Conservation (phyloP, 139 green algal genomes). For the Chlorella sorokiniana region DNA sequence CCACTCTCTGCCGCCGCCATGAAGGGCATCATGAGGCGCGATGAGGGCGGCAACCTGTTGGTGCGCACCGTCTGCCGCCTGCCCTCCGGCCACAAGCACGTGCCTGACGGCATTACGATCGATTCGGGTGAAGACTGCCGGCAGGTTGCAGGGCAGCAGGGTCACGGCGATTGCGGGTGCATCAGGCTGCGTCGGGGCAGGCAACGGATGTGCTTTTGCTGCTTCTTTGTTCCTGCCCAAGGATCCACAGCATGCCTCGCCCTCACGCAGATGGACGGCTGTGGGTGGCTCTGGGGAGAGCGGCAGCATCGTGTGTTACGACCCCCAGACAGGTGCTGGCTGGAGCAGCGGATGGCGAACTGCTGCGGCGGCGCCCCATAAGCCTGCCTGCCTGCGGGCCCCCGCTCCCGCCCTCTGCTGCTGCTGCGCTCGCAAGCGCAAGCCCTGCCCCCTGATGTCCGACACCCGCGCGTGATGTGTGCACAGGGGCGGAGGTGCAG, state of each 20-base stretch:
- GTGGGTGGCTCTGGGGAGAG: slow-evolving; percentile 70
- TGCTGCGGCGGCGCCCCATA: no score
- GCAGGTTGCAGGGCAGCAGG: no score
- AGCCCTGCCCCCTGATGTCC: no score
- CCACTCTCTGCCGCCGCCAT: background rate
- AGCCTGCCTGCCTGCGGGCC: background rate
- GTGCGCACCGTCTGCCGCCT: background rate
- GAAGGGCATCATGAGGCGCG: slow-evolving; percentile 16
- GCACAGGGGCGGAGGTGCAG: slow-evolving; percentile 54
- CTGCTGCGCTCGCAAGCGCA: background rate
- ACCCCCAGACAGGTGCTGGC: slow-evolving; percentile 31
- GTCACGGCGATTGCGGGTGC: no score
- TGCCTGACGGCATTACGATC: slow-evolving; percentile 72
- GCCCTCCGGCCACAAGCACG: slow-evolving; percentile 13
- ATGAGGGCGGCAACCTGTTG: slow-evolving; percentile 14
- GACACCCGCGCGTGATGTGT: no score
- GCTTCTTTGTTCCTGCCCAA: background rate
- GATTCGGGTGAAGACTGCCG: no score
- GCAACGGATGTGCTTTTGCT: background rate
- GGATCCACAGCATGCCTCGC: background rate
- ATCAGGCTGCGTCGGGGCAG: no score
- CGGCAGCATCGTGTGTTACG: slow-evolving; percentile 56
- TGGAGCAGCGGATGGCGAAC: no score
- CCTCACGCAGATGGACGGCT: slow-evolving; percentile 51
- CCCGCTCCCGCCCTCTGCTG: background rate